Evolutionary conservation across 1,284 basidiomycete genomes (phyloP).

Genomic region (Trichosporon coremiiforme): DNA sequence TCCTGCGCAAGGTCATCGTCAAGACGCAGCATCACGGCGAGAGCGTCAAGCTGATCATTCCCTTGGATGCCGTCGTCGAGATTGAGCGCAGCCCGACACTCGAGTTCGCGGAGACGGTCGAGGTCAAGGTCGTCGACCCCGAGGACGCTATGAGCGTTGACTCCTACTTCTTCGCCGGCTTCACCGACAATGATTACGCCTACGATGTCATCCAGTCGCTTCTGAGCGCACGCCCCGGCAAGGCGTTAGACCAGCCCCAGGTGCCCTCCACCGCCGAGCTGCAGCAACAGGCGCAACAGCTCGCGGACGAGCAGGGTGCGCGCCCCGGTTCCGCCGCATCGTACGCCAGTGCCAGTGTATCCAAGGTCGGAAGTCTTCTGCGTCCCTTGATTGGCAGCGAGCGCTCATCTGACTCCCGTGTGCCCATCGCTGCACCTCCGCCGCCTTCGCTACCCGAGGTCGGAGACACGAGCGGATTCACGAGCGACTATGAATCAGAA

Average conservation of each 20-base stretch:
- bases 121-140: constrained; percentile 81
- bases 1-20: constrained; percentile 83
- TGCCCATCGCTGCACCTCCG: constrained; percentile 27
- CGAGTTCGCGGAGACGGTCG: constrained; percentile 92
- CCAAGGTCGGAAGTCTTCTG: constrained; percentile 38
- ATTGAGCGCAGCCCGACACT: constrained; percentile 83
- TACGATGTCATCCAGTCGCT: constrained; percentile 75
- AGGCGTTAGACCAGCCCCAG: not conserved
- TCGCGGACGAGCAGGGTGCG: constrained; percentile 67
- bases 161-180: constrained; percentile 82
- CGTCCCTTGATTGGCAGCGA: constrained; percentile 37
- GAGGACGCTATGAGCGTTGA: constrained; percentile 74
- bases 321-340: constrained; percentile 53
- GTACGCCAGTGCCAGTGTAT: not conserved
- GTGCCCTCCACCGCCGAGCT: not conserved
- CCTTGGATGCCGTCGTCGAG: constrained; percentile 83
- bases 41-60: constrained; percentile 92
- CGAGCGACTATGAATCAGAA: constrained; percentile 20
- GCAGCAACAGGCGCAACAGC: constrained; percentile 28
- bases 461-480: constrained; percentile 25
- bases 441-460: constrained; percentile 28
- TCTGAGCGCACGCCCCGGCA: constrained; percentile 62
- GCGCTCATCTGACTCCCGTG: constrained; percentile 18
- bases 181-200: constrained; percentile 73
- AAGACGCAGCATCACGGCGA: constrained; percentile 95